Conservation (phyloP, 805 yeast genomes). For the Vanderwaltozyma yarrowii region DNA sequence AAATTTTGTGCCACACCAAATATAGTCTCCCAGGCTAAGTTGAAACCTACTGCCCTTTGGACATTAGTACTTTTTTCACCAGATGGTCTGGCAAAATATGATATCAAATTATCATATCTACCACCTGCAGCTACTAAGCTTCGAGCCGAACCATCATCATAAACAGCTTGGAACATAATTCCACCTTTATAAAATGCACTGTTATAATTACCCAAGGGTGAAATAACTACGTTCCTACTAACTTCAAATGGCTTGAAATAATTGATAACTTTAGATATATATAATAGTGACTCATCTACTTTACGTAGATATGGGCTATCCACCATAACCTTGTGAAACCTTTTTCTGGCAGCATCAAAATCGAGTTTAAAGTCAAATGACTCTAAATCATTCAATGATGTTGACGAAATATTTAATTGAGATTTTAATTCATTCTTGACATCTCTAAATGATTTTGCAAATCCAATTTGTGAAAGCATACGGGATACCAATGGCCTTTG, state of each 20-base stretch:
- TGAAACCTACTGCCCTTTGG: conserved; percentile 75
- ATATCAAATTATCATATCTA: conserved; percentile 68
- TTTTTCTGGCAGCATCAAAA: conserved; percentile 51
- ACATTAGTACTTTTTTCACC: conserved; percentile 24
- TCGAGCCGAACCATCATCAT: conserved; percentile 44
- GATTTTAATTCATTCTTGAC: conserved; percentile 44
- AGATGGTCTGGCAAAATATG: conserved; percentile 52
- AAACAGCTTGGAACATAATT: conserved; percentile 79
- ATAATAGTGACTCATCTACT: conserved; percentile 52
- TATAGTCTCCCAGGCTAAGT: conserved; percentile 63
- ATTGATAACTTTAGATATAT: conserved; percentile 49
- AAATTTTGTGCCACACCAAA: conserved; percentile 41
- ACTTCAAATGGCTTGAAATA: conserved; percentile 52
- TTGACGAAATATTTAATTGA: conserved; percentile 68
- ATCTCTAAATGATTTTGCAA: conserved; percentile 53
- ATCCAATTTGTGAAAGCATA: conserved; percentile 66
- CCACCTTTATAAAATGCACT: conserved; percentile 70
- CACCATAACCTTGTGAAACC: conserved; percentile 59
- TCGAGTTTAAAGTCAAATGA: conserved; percentile 68
- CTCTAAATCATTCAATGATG: conserved; percentile 71
- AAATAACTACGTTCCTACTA: conserved; percentile 44
- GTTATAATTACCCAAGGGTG: conserved; percentile 81
- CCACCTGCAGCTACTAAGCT: conserved; percentile 83
- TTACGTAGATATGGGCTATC: conserved; percentile 55
- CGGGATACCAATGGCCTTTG: conserved; percentile 60